A percentile compares a stretch with the other conserved stretches of the same genome.
These are phyloP conservation scores for Globisporangium nunn DNA, from an alignment of 352 stramenopile genomes.

Conservation along the genomic window DNA sequence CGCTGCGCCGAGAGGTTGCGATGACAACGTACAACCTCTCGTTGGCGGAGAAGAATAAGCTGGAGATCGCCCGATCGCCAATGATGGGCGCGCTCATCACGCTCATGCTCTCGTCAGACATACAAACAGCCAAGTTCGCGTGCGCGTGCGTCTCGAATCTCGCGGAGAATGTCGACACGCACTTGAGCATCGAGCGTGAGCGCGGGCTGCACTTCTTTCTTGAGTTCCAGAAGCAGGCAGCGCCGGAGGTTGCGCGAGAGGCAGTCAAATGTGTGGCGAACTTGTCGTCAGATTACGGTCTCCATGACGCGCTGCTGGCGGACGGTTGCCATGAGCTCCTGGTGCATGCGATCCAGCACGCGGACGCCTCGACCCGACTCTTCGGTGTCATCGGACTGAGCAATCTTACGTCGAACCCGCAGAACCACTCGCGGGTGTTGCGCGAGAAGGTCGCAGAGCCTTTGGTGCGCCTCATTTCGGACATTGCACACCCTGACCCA, in stretches of 20 bases:
- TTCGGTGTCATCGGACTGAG: constrained; percentile 87
- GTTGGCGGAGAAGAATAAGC: constrained; percentile 94
- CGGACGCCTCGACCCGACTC: constrained; percentile 61
- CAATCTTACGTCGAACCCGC: constrained; percentile 87
- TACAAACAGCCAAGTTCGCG: constrained; percentile 55
- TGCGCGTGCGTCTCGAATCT: constrained; percentile 89
- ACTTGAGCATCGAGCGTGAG: constrained; percentile 69
- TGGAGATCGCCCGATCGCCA: constrained; percentile 82
- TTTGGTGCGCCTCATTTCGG: constrained; percentile 46
- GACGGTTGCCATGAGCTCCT: constrained; percentile 82
- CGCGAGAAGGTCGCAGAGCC: constrained; percentile 48
- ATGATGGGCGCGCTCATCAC: constrained; percentile 76
- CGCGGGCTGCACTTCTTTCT: constrained; percentile 77
- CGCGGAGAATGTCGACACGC: constrained; percentile 88
- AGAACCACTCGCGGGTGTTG: constrained; percentile 73
- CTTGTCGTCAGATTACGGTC: constrained; percentile 69
- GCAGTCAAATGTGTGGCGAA: constrained; percentile 75
- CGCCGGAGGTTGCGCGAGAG: constrained; percentile 39
- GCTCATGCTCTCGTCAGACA: constrained; percentile 81
- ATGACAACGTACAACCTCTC: constrained; percentile 90
- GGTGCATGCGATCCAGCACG: constrained; percentile 47
- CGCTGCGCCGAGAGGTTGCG: constrained; percentile 84
- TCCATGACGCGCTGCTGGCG: constrained; percentile 80
- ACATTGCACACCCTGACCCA: constrained; percentile 34
- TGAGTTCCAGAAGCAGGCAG: constrained; percentile 39